Evolutionary conservation across 2,329 filamentous ascomycete species (phyloP), one percentile per base, ranked within the genome.

Genomic region (Scleromitrula shiraiana): DNA sequence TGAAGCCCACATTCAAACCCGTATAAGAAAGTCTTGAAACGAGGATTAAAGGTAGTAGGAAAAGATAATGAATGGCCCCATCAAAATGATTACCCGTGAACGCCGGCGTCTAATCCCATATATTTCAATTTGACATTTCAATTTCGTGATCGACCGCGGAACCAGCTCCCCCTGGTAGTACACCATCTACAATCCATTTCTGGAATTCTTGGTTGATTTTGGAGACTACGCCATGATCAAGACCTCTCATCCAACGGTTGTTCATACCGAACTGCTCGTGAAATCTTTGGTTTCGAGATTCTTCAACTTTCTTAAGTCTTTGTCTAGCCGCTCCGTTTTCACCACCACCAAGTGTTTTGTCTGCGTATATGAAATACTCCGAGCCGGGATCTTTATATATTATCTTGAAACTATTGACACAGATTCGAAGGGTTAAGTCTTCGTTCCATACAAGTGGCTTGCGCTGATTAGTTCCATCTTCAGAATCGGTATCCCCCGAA

Each of bases 341-440:
- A 56, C 67, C 67, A 33, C 65, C 64, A 53, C 64, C 67, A 44
- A 60, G 46, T 30, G 56, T 49, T 29, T 59, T 64, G 17, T 64
- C 58, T 7, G 68, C 68, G 66, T 83, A 88, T 63, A 85, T 67
- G 53, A 78, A 85, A 67, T 76, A 87, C 60, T 90, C 87, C 6
- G 75, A 75, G 17, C 83, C 86, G 24, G 74, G 74, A 1, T 83
- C 77, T 48, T 82, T 80, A 70, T 85, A 90, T n/a, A 86, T 72
- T 61, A 91, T 83, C 67, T 87, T 85, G 62, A 84, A 88, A 47
- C 80, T 86, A 65, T 85, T 85, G 12, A 88, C 76, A 59, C 83
- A 88, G 61, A 91, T 85, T 52, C 83, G 80, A 35, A 88, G 76
- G 9, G 80, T 76, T 33, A 91, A 68, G 15, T 82, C 78, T 59